phyloP scores from a whole-genome alignment of 331 rosid genomes.

The Erythrophleum ivorense region DNA sequence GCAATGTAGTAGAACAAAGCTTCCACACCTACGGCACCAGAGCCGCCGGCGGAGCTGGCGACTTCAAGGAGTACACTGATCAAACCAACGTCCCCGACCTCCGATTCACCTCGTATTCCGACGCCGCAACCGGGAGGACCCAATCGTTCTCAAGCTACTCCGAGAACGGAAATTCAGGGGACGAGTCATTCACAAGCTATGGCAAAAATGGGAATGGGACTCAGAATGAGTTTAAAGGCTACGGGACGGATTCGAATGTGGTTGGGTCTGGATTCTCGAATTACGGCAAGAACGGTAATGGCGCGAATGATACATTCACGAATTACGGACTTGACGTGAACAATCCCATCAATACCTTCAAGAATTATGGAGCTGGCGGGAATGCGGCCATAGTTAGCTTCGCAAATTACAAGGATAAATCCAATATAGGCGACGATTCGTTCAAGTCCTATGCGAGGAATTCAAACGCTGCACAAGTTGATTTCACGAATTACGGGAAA shows the following conservation, averaged over 20 bases:
- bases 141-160: conserved; percentile 57
- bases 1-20: conserved; percentile 57
- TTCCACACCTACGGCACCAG: conserved; percentile 53
- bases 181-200: not conserved
- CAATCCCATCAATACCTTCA: conserved; percentile 58
- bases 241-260: conserved; percentile 62
- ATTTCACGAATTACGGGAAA: conserved; percentile 71
- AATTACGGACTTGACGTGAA: conserved; percentile 64
- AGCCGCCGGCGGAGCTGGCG: not conserved
- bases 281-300: conserved; percentile 49
- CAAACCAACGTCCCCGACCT: conserved; percentile 53
- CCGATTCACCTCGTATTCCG: conserved; percentile 58
- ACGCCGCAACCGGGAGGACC: conserved; percentile 48
- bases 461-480: conserved; percentile 53
- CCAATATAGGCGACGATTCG: conserved; percentile 78
- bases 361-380: conserved; percentile 65
- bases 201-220: conserved; percentile 61
- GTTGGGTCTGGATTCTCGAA: conserved; percentile 52
- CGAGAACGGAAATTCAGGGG: conserved; percentile 53
- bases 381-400: conserved; percentile 54
- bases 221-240: conserved; percentile 52
- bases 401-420: conserved; percentile 61
- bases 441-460: conserved; percentile 69
- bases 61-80: conserved; percentile 44
- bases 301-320: conserved; percentile 51